Evolutionary conservation across 208 protist species (phyloP).

Genomic region (Eutreptiella sp.): DNA sequence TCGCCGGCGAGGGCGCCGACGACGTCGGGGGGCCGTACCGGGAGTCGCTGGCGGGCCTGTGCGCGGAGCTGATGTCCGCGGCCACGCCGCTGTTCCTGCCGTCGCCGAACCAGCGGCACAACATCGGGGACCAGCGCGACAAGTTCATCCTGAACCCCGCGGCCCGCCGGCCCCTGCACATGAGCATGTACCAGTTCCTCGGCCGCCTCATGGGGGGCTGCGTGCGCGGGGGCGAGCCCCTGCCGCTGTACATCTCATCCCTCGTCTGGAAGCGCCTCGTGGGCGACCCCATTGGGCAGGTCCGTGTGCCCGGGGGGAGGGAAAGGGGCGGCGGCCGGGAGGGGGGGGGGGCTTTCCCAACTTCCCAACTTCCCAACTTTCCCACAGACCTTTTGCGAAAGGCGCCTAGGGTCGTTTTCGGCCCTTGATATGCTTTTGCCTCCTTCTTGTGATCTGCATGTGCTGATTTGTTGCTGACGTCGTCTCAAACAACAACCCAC

Average conservation of each 20-base stretch:
- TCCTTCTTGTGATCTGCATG: too few relatives aligned
- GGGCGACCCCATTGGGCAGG: slow-evolving; percentile 20
- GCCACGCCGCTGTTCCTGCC: slow-evolving; percentile 76
- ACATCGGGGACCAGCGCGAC: slow-evolving; percentile 70
- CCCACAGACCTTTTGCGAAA: too few relatives aligned
- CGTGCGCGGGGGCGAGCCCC: slow-evolving; percentile 73
- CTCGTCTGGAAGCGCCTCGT: slow-evolving; percentile 83
- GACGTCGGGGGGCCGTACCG: slow-evolving; percentile 83
- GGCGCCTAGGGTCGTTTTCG: too few relatives aligned
- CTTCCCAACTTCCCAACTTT: too few relatives aligned
- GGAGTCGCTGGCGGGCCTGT: slow-evolving; percentile 83
- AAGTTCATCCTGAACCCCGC: slow-evolving; percentile 72
- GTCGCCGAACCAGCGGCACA: slow-evolving; percentile 72
- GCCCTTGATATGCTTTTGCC: too few relatives aligned
- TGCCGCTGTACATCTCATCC: slow-evolving; percentile 78
- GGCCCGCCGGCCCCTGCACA: slow-evolving; percentile 44
- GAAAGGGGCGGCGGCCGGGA: neutral
- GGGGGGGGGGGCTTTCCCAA: neutral
- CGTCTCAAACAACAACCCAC: too few relatives aligned
- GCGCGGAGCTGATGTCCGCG: slow-evolving; percentile 71
- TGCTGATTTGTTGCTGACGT: too few relatives aligned
- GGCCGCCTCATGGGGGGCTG: slow-evolving; percentile 87
- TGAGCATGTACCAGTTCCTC: slow-evolving; percentile 76
- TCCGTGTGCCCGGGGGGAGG: neutral
- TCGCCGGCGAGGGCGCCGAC: slow-evolving; percentile 83